These are phyloP conservation scores for Monilinia aucupariae DNA, from an alignment of 2,329 filamentous ascomycete species.

Conservation along the genomic window DNA sequence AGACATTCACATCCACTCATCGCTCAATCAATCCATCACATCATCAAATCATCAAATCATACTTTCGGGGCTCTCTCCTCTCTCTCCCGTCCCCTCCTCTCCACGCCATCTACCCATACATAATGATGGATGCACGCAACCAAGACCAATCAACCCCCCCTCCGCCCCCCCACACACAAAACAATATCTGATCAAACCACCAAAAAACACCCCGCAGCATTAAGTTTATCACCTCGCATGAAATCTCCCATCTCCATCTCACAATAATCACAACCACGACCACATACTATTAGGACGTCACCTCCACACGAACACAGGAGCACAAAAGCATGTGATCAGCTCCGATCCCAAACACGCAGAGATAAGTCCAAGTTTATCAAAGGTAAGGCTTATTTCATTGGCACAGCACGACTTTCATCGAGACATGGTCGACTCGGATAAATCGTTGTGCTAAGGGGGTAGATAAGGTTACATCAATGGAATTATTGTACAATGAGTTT, in stretches of 20 bases:
- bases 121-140: background rate
- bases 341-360: background rate
- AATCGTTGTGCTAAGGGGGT: too few species aligned
- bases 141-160: background rate
- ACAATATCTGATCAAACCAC: constrained; percentile 1
- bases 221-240: constrained; percentile 6
- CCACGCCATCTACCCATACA: too few species aligned
- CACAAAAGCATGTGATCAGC: background rate
- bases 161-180: too few species aligned
- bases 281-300: too few species aligned
- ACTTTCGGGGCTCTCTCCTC: background rate
- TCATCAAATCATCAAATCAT: too few species aligned
- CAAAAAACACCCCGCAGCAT: background rate
- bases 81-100: too few species aligned
- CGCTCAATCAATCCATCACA: background rate
- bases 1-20: background rate
- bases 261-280: background rate
- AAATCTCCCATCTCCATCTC: background rate
- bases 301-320: background rate
- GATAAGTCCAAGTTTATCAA: too few species aligned
- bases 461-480: too few species aligned
- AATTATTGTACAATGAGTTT: too few species aligned
- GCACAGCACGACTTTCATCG: too few species aligned
- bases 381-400: too few species aligned
- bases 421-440: too few species aligned